These are phyloP conservation scores for Hibiscus trionum DNA, from an alignment of 345 rosid genomes.

Conservation along the genomic window DNA sequence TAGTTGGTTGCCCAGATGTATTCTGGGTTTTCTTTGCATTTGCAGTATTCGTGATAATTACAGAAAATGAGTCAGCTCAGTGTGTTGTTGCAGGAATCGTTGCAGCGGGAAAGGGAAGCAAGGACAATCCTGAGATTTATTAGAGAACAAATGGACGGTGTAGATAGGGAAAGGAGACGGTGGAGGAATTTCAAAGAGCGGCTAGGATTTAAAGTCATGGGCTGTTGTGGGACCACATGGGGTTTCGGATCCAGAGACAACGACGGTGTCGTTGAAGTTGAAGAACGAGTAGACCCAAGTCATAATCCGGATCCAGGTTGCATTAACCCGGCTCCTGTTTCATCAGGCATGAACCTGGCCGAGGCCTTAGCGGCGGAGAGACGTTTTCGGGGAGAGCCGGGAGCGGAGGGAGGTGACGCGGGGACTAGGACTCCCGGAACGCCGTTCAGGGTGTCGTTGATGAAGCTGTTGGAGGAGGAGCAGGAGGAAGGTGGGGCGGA, in stretches of 20 bases:
- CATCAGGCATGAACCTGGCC: slow-evolving; percentile 75
- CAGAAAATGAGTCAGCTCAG: slow-evolving; percentile 45
- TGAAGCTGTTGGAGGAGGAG: slow-evolving; percentile 50
- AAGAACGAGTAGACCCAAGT: slow-evolving; percentile 6
- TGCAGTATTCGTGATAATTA: neutral
- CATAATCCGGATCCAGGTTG: slow-evolving; percentile 25
- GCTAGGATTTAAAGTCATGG: slow-evolving; percentile 50
- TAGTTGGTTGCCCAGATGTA: neutral
- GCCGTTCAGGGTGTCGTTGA: slow-evolving; percentile 52
- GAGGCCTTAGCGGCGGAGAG: slow-evolving; percentile 83
- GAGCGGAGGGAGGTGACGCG: slow-evolving; percentile 14
- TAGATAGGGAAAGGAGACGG: slow-evolving; percentile 31
- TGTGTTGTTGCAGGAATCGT: slow-evolving; percentile 34
- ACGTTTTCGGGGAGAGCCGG: slow-evolving; percentile 31
- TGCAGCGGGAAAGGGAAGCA: slow-evolving; percentile 20
- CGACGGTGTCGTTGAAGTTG: slow-evolving; percentile 13
- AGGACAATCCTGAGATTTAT: slow-evolving; percentile 46
- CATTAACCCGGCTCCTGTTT: slow-evolving; percentile 11
- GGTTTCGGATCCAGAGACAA: neutral
- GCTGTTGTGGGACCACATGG: slow-evolving; percentile 61
- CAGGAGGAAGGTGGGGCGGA: slow-evolving; percentile 9
- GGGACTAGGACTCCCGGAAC: slow-evolving; percentile 26
- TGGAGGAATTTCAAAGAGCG: slow-evolving; percentile 47
- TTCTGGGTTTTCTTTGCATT: slow-evolving; percentile 1
- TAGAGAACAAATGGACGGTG: slow-evolving; percentile 49